phyloP scores from a whole-genome alignment of 371 early-diverging fungal genomes.

The Batkoa obscura region DNA sequence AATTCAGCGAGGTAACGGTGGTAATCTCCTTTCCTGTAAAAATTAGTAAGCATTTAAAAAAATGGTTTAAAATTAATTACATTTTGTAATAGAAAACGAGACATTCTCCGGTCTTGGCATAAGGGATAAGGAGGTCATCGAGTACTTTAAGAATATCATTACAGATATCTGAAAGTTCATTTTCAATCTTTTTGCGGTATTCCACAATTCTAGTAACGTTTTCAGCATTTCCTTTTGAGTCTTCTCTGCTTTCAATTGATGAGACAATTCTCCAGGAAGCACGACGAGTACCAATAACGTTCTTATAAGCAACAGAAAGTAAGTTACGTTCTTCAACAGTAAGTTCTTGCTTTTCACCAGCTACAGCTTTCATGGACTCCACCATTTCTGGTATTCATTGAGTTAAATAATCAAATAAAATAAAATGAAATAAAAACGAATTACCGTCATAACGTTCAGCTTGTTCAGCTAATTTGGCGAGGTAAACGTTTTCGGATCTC shows the following conservation, averaged over 20 bases:
- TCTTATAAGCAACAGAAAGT: conserved; percentile 98
- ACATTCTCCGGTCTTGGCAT: conserved; percentile 78
- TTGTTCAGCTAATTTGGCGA: conserved; percentile 97
- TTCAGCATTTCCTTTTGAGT: conserved; percentile 66
- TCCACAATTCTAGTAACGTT: conserved; percentile 79
- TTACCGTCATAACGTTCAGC: conserved; percentile 97
- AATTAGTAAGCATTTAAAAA: background rate
- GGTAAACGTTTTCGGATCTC: conserved; percentile 29
- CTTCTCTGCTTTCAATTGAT: conserved; percentile 96
- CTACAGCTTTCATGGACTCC: conserved; percentile 76
- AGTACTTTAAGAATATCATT: conserved; percentile 86
- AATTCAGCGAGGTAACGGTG: conserved; percentile 99
- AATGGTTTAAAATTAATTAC: conserved; percentile 20
- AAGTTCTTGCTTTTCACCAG: conserved; percentile 50
- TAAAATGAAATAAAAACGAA: conserved; percentile 12
- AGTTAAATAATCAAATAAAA: conserved; percentile 6
- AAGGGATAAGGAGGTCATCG: conserved; percentile 70
- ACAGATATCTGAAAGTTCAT: conserved; percentile 90
- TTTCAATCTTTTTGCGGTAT: conserved; percentile 84
- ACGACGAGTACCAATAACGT: conserved; percentile 97
- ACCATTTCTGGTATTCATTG: conserved; percentile 63
- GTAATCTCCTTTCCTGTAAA: conserved; percentile 93
- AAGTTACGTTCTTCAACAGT: conserved; percentile 96
- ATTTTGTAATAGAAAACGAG: conserved; percentile 99
- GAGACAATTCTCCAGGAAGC: conserved; percentile 99